Base-by-base conservation (phyloP, 2,329 filamentous ascomycete species). In the Geosmithia morbida region DNA sequence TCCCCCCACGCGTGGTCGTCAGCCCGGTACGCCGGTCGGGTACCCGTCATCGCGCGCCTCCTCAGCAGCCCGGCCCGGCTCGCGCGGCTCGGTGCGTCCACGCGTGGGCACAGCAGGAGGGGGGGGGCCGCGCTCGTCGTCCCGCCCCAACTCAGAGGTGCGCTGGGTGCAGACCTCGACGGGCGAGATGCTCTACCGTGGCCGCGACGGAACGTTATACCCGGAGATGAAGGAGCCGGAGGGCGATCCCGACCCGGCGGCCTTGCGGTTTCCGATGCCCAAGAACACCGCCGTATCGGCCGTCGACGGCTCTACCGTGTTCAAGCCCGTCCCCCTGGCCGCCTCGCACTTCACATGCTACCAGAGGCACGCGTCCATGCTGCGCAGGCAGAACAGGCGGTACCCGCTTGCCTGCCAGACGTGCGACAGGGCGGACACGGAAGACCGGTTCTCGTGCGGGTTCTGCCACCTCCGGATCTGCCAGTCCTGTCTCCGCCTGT, bases 391-490 rank as follows among this genome's bases (percentile, higher is more conserved):
- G 50, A 78, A 79, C 57, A 59, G 56, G 44, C 57, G 67, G 53
- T 72, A 76, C 54, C 65, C 74, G 2, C 62, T 78, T 18, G 64
- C 70, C 11, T 79, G 75, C 56, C 71, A 75, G 57, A 65, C 69
- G 3, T 79, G 75, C 57, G 64, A 65, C 46, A 63, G 61, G 48
- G 61, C 63, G 45, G 71, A 76, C 49, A 54, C 56, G 7, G 64
- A 67, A 43, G 59, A 67, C 51, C 68, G 74, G 37, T 70, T 62
- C 59, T 63, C 62, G 18, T 77, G 74, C 56, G 59, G 60, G 14
- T 73, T 69, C 57, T 77, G 74, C 58, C 63, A 67, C 49, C 53
- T 77, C 44, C 68, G 73, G 46, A 66, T 78, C 49, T 79, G 75
- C 57, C 62, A 65, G 30, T 51, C 60, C 2, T 79, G 75, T 53